Evolutionary conservation across 108 stramenopile species (phyloP).

Genomic region (Cyclotella cryptica): DNA sequence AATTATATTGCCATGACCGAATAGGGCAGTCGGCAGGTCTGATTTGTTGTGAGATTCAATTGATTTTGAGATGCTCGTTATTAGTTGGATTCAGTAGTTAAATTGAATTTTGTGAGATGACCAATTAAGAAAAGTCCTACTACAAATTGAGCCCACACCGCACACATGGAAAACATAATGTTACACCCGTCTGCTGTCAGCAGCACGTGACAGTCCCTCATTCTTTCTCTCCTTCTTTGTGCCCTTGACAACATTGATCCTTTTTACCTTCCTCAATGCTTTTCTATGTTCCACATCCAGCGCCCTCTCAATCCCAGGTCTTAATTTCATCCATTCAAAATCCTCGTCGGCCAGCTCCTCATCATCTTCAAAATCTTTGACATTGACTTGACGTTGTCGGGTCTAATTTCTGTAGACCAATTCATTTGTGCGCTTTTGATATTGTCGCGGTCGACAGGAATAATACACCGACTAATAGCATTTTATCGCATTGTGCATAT

Average conservation of each 20-base stretch:
- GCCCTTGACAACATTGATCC: conserved; percentile 17
- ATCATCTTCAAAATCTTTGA: conserved; percentile 21
- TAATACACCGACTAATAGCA: too few relatives aligned
- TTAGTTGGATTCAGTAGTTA: too few relatives aligned
- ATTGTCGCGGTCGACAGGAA: neutral
- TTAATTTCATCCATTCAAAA: conserved; percentile 51
- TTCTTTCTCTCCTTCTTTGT: neutral
- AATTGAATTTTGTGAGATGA: too few relatives aligned
- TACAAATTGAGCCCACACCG: too few relatives aligned
- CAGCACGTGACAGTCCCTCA: neutral
- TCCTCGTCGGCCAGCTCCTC: conserved; percentile 54
- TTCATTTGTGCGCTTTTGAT: neutral
- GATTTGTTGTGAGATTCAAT: too few relatives aligned
- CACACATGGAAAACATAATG: too few relatives aligned
- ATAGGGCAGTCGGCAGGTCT: too few relatives aligned
- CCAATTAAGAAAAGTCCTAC: too few relatives aligned
- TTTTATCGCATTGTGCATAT: too few relatives aligned
- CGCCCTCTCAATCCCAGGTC: too few relatives aligned
- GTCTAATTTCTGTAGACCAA: too few relatives aligned
- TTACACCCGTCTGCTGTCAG: neutral
- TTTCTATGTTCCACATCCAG: conserved; percentile 54
- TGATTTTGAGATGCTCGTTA: too few relatives aligned
- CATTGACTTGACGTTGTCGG: neutral
- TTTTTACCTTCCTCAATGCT: conserved; percentile 48
- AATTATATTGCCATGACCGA: neutral